A percentile compares a stretch with the other conserved stretches of the same genome.
These are phyloP conservation scores for Tetratostichococcus sp. DNA, from an alignment of 139 green algal species.

Conservation along the genomic window DNA sequence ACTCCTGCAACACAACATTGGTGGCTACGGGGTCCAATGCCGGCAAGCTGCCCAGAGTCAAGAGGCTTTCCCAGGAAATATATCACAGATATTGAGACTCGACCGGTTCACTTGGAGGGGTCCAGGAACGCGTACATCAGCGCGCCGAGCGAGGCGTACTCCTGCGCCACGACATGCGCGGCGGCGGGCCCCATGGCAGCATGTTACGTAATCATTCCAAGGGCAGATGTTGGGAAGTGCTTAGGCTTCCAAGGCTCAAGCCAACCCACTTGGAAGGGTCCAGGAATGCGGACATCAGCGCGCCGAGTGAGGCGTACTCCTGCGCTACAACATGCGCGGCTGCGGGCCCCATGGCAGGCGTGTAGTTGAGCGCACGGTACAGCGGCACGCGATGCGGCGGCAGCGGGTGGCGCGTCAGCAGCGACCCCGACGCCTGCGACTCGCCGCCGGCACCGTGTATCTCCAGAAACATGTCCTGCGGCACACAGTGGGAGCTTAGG, in stretches of 20 bases:
- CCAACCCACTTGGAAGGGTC: no score
- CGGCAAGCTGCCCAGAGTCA: no score
- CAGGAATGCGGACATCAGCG: neutral
- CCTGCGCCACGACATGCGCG: neutral
- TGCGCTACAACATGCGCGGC: neutral
- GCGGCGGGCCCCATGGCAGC: neutral
- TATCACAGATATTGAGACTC: no score
- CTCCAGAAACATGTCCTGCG: neutral
- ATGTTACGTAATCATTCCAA: no score
- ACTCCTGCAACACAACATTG: neutral
- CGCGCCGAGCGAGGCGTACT: neutral
- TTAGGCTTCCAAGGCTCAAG: no score
- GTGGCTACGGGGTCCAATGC: neutral
- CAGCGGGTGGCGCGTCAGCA: slow-evolving; percentile 1
- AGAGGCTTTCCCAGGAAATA: no score
- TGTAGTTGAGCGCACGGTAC: neutral
- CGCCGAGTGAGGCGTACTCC: neutral
- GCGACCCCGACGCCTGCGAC: neutral
- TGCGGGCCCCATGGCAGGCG: neutral
- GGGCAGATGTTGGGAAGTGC: no score
- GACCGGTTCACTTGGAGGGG: no score
- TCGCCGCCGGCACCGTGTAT: neutral
- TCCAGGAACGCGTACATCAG: neutral
- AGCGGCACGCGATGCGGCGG: neutral
- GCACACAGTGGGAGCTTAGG: neutral